Evolutionary conservation across 768 basidiomycete genomes (phyloP).

Genomic region (Artomyces pyxidatus): DNA sequence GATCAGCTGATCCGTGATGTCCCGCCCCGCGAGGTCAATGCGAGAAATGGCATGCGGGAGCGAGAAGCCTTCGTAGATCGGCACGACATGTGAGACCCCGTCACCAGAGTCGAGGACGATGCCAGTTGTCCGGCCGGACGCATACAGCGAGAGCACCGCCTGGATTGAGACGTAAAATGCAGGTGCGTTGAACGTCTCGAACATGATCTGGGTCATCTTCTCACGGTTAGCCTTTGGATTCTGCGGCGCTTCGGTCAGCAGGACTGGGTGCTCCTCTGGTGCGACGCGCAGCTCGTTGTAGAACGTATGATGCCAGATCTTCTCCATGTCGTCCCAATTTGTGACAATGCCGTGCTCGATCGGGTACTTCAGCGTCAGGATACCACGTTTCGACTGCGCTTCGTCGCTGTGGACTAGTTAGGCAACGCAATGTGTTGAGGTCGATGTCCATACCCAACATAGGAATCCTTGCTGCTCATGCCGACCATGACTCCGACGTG

Average conservation of each 20-base stretch:
- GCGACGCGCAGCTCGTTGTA: slow-evolving; percentile 78
- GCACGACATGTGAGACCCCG: slow-evolving; percentile 93
- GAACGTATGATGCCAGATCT: slow-evolving; percentile 98
- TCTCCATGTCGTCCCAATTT: slow-evolving; percentile 99
- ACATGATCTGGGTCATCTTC: slow-evolving; percentile 77
- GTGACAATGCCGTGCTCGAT: slow-evolving; percentile 93
- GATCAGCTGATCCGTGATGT: slow-evolving; percentile 78
- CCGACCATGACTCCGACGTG: slow-evolving; percentile 96
- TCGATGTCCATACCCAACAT: slow-evolving; percentile 64
- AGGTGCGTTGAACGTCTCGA: slow-evolving; percentile 69
- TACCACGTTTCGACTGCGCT: slow-evolving; percentile 92
- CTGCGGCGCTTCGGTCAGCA: slow-evolving; percentile 64
- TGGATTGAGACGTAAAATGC: slow-evolving; percentile 73
- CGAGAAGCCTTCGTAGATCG: slow-evolving; percentile 92
- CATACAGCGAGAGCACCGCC: slow-evolving; percentile 74
- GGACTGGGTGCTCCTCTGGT: slow-evolving; percentile 67
- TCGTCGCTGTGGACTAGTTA: slow-evolving; percentile 52
- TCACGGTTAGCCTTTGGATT: slow-evolving; percentile 70
- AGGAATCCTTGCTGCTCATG: slow-evolving; percentile 95
- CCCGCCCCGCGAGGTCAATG: slow-evolving; percentile 89
- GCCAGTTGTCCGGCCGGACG: slow-evolving; percentile 91
- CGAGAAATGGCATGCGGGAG: slow-evolving; percentile 91
- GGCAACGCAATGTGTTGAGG: background rate
- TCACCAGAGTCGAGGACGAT: slow-evolving; percentile 95
- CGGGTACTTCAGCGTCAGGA: slow-evolving; percentile 87